phyloP scores from a whole-genome alignment of 2,329 filamentous ascomycete genomes.

The Immersiporthe knoxdaviesiana region DNA sequence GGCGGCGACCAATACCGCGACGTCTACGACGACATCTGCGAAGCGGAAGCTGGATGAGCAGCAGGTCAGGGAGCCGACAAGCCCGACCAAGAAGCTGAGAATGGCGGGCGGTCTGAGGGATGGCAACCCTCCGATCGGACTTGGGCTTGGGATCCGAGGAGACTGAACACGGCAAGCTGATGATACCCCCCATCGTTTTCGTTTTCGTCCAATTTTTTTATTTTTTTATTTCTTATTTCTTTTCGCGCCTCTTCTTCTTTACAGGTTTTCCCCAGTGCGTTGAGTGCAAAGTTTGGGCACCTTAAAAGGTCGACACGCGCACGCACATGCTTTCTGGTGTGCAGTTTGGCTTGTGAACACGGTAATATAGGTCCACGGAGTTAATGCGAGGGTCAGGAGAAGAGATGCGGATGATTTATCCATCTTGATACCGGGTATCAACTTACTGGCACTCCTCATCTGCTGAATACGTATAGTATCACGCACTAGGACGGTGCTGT shows the following conservation, averaged over 20 bases:
- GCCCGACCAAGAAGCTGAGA: slow-evolving; percentile 57
- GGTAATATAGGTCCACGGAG: not conserved
- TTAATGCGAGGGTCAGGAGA: not conserved
- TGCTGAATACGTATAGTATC: not conserved
- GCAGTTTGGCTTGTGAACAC: no score
- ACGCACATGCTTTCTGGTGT: no score
- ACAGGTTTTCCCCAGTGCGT: not conserved
- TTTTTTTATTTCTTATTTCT: no score
- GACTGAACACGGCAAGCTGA: not conserved
- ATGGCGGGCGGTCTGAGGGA: slow-evolving; percentile 46
- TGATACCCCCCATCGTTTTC: slow-evolving; percentile 24
- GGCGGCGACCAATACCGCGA: no score
- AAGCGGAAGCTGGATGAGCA: slow-evolving; percentile 57
- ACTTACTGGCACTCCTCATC: no score
- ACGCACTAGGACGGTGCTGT: not conserved
- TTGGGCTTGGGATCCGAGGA: slow-evolving; percentile 50
- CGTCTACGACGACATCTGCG: slow-evolving; percentile 39
- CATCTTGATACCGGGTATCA: not conserved
- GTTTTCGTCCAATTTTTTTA: not conserved
- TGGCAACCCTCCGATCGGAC: slow-evolving; percentile 47
- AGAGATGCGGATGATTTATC: not conserved
- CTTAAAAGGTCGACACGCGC: not conserved
- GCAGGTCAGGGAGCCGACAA: slow-evolving; percentile 42
- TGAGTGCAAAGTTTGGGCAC: not conserved
- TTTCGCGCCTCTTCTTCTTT: no score